Base-by-base conservation (phyloP, 2,329 filamentous ascomycete genomes). In the Aureobasidium subglaciale region DNA sequence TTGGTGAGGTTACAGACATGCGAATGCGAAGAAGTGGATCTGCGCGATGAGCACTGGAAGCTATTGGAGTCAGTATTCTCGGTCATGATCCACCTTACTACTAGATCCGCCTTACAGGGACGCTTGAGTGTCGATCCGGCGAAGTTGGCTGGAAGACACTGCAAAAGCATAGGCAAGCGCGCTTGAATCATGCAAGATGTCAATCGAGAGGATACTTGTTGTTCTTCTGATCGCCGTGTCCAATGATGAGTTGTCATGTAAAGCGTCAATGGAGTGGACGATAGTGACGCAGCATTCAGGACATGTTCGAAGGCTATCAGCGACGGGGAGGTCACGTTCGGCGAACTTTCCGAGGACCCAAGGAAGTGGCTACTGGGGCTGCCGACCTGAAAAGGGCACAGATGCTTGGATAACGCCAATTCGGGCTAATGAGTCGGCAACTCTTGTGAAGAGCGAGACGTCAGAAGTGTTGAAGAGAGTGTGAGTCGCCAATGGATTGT, bases 11-110 rank as follows among this genome's bases (percentile, higher is more conserved):
- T 6, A 13, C 22, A 48, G 43, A 48, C 30, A 25, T 48, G 43
- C 24, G 43, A 48, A 25, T 48, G 43, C 24, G 43, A 48, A 48
- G 29, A 48, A 35, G 43, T 35, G 43, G 13, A 35, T 48, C 43
- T 29, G 43, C 20, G 18, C 30, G 43, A 16, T 18, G 29, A 9
- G 25, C 20, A 5, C 27, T 10, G 7, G n/a, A 24, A 18, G 25
- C 43, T 48, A 48, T 30, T 35, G 30, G 43, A 48, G 43, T 25
- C 20, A 24, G 20, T 48, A 5, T 35, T 22, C 29, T 48, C 20
- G 18, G 30, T 34, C 13, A 34, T 48, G 29, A 48, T 35, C 43
- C 43, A 20, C 43, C 43, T 24, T 34, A 15, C 16, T 9, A 24
- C 10, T 25, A n/a, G 42, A 46, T 46, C 27, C 27, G 30, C 43